Percentiles rank a stretch among this genome's conserved stretches.
Evolutionary conservation across 805 yeast species (phyloP).

Genomic region (Tetrapisispora arboricola): DNA sequence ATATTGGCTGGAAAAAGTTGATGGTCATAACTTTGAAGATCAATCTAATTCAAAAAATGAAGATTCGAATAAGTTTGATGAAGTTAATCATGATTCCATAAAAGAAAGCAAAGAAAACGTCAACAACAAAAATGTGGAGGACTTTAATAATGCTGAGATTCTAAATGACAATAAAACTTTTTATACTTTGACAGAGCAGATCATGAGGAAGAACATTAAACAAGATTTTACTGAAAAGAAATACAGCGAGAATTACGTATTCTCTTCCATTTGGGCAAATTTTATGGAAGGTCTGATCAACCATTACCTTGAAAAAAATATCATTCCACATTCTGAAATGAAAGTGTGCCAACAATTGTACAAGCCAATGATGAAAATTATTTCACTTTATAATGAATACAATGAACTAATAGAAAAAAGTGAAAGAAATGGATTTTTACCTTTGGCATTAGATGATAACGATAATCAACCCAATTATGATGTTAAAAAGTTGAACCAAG

Average conservation of each 20-base stretch:
- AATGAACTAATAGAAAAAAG: conserved; percentile 29
- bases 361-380: conserved; percentile 31
- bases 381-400: conserved; percentile 28
- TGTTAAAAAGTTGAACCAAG: background rate
- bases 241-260: conserved; percentile 28
- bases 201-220: conserved; percentile 27
- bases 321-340: conserved; percentile 29
- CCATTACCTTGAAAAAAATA: conserved; percentile 28
- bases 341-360: conserved; percentile 30
- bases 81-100: conserved; percentile 3
- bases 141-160: background rate
- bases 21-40: conserved; percentile 2
- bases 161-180: background rate
- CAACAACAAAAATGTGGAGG: background rate
- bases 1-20: conserved; percentile 27
- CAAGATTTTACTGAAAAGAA: conserved; percentile 24
- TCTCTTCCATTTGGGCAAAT: conserved; percentile 31
- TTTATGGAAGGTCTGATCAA: conserved; percentile 31
- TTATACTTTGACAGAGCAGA: conserved; percentile 25
- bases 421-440: conserved; percentile 27
- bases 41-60: conserved; percentile 1
- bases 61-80: too few species aligned
- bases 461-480: background rate
- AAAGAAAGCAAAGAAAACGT: background rate
- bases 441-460: conserved; percentile 2